Evolutionary conservation across 2,329 filamentous ascomycete species (phyloP).

Genomic region (Ilyonectria sp.): DNA sequence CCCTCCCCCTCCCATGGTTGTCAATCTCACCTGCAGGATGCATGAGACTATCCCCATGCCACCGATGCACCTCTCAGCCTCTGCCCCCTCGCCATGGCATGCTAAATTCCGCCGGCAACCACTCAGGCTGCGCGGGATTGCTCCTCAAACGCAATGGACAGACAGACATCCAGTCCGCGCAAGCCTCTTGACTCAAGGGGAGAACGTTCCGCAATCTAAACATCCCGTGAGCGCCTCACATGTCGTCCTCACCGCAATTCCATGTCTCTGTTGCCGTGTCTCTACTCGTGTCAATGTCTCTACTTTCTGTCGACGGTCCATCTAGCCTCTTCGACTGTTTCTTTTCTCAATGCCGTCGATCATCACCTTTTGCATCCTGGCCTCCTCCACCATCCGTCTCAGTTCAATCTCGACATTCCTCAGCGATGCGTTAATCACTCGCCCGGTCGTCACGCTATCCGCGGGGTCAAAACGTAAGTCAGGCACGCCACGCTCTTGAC

Average conservation of each 20-base stretch:
- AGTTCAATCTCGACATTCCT: conserved; percentile 24
- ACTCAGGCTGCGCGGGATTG: neutral
- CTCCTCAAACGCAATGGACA: neutral
- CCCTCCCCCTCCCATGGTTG: conserved; percentile 8
- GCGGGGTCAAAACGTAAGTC: conserved; percentile 14
- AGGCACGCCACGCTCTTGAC: neutral
- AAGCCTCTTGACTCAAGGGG: neutral
- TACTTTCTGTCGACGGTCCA: conserved; percentile 1
- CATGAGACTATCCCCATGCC: conserved; percentile 33
- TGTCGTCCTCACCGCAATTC: neutral
- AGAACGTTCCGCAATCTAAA: neutral
- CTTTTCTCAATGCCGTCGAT: neutral
- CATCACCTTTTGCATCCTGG: neutral
- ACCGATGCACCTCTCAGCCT: conserved; percentile 2
- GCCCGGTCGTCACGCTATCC: conserved; percentile 15
- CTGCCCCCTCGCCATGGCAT: neutral
- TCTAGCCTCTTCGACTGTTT: neutral
- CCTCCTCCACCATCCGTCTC: conserved; percentile 11
- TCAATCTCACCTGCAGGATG: conserved; percentile 33
- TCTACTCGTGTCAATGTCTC: neutral
- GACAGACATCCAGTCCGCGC: neutral
- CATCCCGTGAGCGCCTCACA: conserved; percentile 5
- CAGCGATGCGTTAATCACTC: conserved; percentile 20
- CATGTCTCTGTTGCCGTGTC: neutral
- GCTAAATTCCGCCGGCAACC: conserved; percentile 19